Conservation (phyloP, 768 basidiomycete genomes). For the Serendipita sp. region DNA sequence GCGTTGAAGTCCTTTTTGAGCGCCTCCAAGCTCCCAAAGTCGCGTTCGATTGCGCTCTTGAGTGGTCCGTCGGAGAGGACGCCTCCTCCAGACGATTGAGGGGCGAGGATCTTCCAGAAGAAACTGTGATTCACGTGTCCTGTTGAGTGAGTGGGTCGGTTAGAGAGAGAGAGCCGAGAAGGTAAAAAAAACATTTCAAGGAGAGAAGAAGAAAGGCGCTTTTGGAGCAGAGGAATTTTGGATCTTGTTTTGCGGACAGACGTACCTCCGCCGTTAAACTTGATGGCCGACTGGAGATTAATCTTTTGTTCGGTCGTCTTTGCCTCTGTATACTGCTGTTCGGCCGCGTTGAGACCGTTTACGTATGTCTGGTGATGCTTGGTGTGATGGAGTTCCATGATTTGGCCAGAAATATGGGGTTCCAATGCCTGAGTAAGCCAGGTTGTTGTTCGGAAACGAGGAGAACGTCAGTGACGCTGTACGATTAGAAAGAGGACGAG, state of each 20-base stretch:
- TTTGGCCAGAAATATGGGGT: constrained; percentile 78
- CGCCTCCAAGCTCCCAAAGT: constrained; percentile 76
- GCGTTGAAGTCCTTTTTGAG: constrained; percentile 82
- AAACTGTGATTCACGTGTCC: constrained; percentile 91
- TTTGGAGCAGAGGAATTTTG: no score
- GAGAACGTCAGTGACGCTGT: no score
- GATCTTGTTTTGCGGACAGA: background rate
- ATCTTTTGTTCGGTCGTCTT: constrained; percentile 59
- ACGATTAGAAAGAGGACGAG: background rate
- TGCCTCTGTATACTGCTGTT: constrained; percentile 59
- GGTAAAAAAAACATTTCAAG: no score
- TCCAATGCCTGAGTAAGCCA: constrained; percentile 52
- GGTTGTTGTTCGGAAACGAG: no score
- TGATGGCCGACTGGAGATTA: constrained; percentile 76
- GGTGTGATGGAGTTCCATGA: constrained; percentile 86
- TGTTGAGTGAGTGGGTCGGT: constrained; percentile 15
- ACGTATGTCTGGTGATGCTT: constrained; percentile 93
- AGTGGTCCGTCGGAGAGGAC: constrained; percentile 39
- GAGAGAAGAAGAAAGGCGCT: background rate
- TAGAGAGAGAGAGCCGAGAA: no score
- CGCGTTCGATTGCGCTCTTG: constrained; percentile 56
- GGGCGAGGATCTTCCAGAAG: constrained; percentile 97
- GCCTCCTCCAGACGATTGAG: constrained; percentile 45
- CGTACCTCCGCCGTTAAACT: constrained; percentile 94
- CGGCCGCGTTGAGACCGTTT: constrained; percentile 84